Evolutionary conservation across 106 monocot species (phyloP).

Genomic region (Dendrobium officinale): DNA sequence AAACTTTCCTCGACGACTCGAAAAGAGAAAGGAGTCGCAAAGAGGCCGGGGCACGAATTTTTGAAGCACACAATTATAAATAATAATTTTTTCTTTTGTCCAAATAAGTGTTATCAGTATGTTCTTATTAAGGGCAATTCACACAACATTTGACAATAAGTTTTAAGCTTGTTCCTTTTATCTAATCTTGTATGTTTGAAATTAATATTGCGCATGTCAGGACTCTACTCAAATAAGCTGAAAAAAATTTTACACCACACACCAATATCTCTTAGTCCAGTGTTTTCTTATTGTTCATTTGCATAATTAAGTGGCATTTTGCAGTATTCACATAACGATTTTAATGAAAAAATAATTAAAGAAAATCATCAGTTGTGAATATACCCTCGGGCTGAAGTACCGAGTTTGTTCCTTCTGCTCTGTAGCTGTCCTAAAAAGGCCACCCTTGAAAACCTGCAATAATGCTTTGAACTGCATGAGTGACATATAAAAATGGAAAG

Average conservation of each 20-base stretch:
- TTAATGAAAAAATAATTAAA: neutral
- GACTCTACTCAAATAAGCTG: neutral
- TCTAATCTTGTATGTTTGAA: neutral
- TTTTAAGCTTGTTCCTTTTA: neutral
- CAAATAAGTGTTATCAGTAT: neutral
- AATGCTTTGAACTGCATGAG: neutral
- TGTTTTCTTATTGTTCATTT: neutral
- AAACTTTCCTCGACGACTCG: too few relatives aligned
- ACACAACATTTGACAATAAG: neutral
- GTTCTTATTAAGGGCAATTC: neutral
- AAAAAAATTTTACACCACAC: neutral
- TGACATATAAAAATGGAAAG: neutral
- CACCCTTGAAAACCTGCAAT: conserved; percentile 91
- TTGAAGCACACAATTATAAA: too few relatives aligned
- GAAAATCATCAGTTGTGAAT: neutral
- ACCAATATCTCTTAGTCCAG: neutral
- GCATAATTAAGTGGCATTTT: neutral
- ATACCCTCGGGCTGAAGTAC: conserved; percentile 87
- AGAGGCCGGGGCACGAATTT: too few relatives aligned
- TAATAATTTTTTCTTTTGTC: neutral
- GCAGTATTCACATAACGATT: neutral
- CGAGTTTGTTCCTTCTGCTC: conserved; percentile 94
- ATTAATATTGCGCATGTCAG: neutral
- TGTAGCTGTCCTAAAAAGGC: conserved; percentile 83
- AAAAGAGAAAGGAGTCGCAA: too few relatives aligned